phyloP scores from a whole-genome alignment of 768 basidiomycete genomes.

The Boletus speciosus region DNA sequence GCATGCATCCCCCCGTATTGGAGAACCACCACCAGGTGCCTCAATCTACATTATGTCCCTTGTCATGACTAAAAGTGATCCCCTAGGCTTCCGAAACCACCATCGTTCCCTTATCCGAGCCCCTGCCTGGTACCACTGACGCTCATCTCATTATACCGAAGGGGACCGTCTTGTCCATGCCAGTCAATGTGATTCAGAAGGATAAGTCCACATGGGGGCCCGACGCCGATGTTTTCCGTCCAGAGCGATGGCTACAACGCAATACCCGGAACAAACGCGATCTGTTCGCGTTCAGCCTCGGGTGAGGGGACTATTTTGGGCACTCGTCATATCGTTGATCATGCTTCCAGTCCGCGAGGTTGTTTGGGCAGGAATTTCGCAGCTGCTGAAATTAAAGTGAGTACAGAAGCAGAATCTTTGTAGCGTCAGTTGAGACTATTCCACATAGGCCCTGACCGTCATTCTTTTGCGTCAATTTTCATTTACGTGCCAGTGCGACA shows the following conservation, averaged over 20 bases:
- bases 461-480: conserved; percentile 54
- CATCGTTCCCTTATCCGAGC: conserved; percentile 51
- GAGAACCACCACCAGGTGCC: conserved; percentile 64
- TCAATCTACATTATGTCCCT: background rate
- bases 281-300: conserved; percentile 56
- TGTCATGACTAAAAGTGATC: conserved; percentile 2
- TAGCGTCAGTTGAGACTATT: conserved; percentile 1
- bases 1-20: conserved; percentile 57
- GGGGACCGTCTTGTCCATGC: conserved; percentile 53
- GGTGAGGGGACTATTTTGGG: conserved; percentile 35
- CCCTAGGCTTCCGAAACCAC: conserved; percentile 49
- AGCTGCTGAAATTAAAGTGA: conserved; percentile 56
- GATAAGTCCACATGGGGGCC: conserved; percentile 56
- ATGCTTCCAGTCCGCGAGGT: conserved; percentile 45
- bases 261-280: conserved; percentile 37
- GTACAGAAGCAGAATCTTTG: conserved; percentile 19
- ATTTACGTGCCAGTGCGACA: conserved; percentile 48
- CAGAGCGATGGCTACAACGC: conserved; percentile 58
- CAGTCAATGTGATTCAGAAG: conserved; percentile 54
- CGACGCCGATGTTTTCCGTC: conserved; percentile 54
- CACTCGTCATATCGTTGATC: conserved; percentile 9
- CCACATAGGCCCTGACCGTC: conserved; percentile 38
- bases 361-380: conserved; percentile 63
- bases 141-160: conserved; percentile 49
- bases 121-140: conserved; percentile 44